Evolutionary conservation across 768 basidiomycete species (phyloP).

Genomic region (Phanerochaete carnosa): DNA sequence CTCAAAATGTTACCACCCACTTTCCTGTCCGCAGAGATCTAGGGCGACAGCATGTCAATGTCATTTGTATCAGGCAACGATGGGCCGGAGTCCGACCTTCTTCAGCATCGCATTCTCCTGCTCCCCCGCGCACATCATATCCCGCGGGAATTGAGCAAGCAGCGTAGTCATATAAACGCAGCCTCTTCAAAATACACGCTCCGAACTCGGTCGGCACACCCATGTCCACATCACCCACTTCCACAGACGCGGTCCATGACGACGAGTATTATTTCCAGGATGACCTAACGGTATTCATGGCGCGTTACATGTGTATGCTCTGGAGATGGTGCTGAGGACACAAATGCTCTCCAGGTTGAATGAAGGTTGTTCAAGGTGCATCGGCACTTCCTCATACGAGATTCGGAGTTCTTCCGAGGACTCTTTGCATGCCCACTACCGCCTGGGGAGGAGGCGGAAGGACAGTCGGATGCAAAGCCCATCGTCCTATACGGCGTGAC

Average conservation of each 20-base stretch:
- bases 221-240: neutral
- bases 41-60: neutral
- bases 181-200: no score
- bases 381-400: conserved; percentile 34
- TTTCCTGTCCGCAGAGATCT: neutral
- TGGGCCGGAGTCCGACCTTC: neutral
- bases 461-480: conserved; percentile 29
- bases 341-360: conserved; percentile 28
- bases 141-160: no score
- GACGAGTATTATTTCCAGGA: conserved; percentile 18
- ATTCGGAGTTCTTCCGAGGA: conserved; percentile 35
- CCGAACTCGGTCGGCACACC: neutral
- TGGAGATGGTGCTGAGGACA: neutral
- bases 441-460: conserved; percentile 24
- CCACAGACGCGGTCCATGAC: conserved; percentile 3
- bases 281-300: conserved; percentile 18
- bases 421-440: conserved; percentile 33
- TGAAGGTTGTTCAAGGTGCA: conserved; percentile 38
- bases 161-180: neutral
- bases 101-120: neutral
- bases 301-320: conserved; percentile 1
- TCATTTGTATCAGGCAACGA: neutral
- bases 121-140: neutral
- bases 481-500: conserved; percentile 33
- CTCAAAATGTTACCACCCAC: neutral